Percentiles rank a stretch among this genome's conserved stretches.
Conservation (phyloP, 805 yeast species). For the Candida railenensis region DNA sequence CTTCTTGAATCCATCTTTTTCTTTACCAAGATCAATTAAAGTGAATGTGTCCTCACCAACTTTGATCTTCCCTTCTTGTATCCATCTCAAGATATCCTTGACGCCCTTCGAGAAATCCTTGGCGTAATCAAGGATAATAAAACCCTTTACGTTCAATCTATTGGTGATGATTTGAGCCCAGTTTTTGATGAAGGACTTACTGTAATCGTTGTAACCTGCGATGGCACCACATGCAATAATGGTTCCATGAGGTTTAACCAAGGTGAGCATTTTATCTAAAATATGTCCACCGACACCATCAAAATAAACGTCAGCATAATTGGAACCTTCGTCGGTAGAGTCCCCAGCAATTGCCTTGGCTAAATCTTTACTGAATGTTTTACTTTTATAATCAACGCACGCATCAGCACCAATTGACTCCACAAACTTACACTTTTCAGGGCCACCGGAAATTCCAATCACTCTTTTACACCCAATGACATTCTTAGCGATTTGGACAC, state of each 20-base stretch:
- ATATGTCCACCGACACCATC: constrained; percentile 68
- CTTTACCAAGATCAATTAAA: constrained; percentile 38
- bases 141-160: constrained; percentile 53
- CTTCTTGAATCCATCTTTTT: constrained; percentile 29
- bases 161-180: constrained; percentile 47
- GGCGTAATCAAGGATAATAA: constrained; percentile 47
- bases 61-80: constrained; percentile 42
- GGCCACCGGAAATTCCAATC: constrained; percentile 62
- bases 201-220: constrained; percentile 51
- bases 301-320: constrained; percentile 49
- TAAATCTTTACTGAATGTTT: constrained; percentile 33
- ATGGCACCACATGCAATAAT: constrained; percentile 66
- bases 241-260: constrained; percentile 39
- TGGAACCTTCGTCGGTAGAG: constrained; percentile 15
- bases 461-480: constrained; percentile 53
- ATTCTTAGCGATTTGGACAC: constrained; percentile 55
- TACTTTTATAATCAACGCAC: constrained; percentile 52
- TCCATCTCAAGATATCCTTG: constrained; percentile 30
- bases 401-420: constrained; percentile 55
- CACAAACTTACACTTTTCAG: constrained; percentile 52
- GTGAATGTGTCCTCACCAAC: constrained; percentile 32
- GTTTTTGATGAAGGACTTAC: constrained; percentile 33
- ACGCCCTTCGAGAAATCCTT: constrained; percentile 38
- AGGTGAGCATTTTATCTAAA: constrained; percentile 43
- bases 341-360: constrained; percentile 41